Evolutionary conservation across 2,329 filamentous ascomycete genomes (phyloP).

Genomic region (Fusarium subtropicale): DNA sequence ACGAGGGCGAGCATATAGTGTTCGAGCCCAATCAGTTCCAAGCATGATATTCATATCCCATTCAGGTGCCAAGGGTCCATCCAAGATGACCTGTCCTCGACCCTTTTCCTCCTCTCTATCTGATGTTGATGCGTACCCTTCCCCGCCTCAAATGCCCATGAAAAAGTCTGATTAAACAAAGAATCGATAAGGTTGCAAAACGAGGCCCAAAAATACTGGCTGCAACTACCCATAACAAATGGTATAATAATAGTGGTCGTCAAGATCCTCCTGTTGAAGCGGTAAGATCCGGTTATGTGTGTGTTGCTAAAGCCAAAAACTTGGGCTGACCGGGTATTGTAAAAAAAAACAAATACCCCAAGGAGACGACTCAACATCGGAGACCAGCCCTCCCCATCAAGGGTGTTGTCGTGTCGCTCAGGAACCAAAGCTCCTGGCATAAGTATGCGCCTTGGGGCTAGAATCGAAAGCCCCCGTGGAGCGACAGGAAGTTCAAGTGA

Average conservation of each 20-base stretch:
- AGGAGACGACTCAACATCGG: constrained; percentile 45
- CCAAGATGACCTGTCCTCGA: constrained; percentile 23
- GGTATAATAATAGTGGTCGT: constrained; percentile 34
- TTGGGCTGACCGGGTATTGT: constrained; percentile 45
- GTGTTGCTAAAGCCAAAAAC: constrained; percentile 45
- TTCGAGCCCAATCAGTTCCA: constrained; percentile 37
- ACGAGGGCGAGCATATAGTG: constrained; percentile 33
- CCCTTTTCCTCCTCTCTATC: constrained; percentile 37
- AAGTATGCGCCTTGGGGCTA: constrained; percentile 33
- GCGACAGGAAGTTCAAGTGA: constrained; percentile 36
- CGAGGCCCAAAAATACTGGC: constrained; percentile 20
- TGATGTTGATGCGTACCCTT: constrained; percentile 37
- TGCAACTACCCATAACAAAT: constrained; percentile 32
- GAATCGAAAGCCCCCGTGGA: constrained; percentile 40
- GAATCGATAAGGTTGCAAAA: constrained; percentile 48
- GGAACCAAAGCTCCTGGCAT: constrained; percentile 37
- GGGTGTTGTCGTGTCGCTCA: constrained; percentile 44
- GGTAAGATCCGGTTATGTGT: constrained; percentile 39
- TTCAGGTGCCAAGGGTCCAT: constrained; percentile 24
- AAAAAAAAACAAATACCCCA: constrained; percentile 46
- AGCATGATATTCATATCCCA: constrained; percentile 40
- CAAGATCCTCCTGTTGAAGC: constrained; percentile 48
- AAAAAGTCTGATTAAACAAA: constrained; percentile 46
- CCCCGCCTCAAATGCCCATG: constrained; percentile 32
- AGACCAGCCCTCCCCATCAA: constrained; percentile 46